Conservation (phyloP, 768 basidiomycete genomes). For the Glaciozyma martinii region DNA sequence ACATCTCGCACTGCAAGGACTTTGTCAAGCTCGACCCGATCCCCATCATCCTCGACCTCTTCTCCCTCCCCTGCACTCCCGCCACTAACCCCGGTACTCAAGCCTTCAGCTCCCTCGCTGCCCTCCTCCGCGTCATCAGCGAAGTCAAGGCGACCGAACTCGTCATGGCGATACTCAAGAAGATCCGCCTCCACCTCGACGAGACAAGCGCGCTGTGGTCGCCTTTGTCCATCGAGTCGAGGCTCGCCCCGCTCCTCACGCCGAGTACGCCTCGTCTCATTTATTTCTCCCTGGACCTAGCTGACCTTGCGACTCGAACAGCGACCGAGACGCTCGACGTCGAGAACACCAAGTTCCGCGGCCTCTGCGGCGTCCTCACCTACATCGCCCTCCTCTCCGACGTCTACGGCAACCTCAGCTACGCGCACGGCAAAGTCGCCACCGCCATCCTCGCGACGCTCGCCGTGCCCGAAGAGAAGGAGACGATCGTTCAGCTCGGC, state of each 20-base stretch:
- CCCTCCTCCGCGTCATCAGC: slow-evolving; percentile 78
- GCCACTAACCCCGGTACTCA: slow-evolving; percentile 78
- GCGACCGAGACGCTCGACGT: slow-evolving; percentile 46
- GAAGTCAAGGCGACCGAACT: slow-evolving; percentile 75
- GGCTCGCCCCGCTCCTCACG: slow-evolving; percentile 10
- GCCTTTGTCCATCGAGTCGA: slow-evolving; percentile 13
- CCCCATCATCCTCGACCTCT: slow-evolving; percentile 61
- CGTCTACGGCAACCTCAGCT: slow-evolving; percentile 72
- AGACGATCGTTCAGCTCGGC: slow-evolving; percentile 65
- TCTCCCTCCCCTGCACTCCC: slow-evolving; percentile 75
- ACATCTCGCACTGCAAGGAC: slow-evolving; percentile 77
- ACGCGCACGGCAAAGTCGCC: slow-evolving; percentile 67
- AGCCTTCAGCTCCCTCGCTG: slow-evolving; percentile 75
- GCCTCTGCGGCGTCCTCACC: slow-evolving; percentile 64
- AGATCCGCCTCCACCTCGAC: slow-evolving; percentile 60
- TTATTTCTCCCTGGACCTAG: not conserved
- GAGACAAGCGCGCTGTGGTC: slow-evolving; percentile 68
- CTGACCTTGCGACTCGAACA: slow-evolving; percentile 5
- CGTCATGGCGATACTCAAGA: slow-evolving; percentile 56
- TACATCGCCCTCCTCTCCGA: slow-evolving; percentile 76
- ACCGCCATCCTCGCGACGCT: slow-evolving; percentile 66
- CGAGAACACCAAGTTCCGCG: slow-evolving; percentile 60
- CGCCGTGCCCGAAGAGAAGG: slow-evolving; percentile 54
- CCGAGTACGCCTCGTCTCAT: slow-evolving; percentile 8
- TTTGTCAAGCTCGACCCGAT: slow-evolving; percentile 61